phyloP scores from a whole-genome alignment of 2,329 filamentous ascomycete genomes.

The Volutella citrinella region DNA sequence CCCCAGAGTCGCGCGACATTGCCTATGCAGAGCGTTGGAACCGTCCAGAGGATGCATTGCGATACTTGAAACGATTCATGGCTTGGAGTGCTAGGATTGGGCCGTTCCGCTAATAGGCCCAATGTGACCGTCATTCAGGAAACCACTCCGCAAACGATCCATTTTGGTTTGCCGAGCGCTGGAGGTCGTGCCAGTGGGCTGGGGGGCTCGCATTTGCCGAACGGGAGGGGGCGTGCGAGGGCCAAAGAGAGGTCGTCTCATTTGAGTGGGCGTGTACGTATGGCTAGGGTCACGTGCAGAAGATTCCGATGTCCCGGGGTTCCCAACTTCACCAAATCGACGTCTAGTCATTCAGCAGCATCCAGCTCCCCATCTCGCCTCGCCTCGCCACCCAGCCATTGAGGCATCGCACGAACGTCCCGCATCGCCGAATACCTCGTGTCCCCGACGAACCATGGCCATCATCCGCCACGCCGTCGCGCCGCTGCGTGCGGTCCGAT shows the following conservation, averaged over 20 bases:
- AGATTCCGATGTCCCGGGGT: conserved; percentile 21
- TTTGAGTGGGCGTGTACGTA: conserved; percentile 8
- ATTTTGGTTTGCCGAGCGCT: no score
- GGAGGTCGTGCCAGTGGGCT: no score
- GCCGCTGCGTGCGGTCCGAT: conserved; percentile 36
- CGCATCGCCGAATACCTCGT: conserved; percentile 18
- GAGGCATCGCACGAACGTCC: conserved; percentile 21
- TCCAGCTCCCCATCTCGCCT: conserved; percentile 16
- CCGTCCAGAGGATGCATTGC: no score
- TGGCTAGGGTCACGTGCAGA: conserved; percentile 20
- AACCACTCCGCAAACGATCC: no score
- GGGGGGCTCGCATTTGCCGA: no score
- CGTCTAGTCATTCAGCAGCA: conserved; percentile 17
- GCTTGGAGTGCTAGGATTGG: no score
- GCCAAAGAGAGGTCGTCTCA: conserved; percentile 1
- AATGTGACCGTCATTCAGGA: no score
- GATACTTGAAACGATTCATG: no score
- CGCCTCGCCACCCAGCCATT: conserved; percentile 26
- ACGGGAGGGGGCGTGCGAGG: conserved; percentile 6
- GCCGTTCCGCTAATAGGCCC: no score
- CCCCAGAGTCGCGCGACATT: no score
- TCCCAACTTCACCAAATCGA: conserved; percentile 17
- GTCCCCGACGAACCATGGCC: conserved; percentile 29
- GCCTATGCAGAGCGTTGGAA: no score
- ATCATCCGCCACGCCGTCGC: conserved; percentile 35